Base-by-base conservation (phyloP, 2,329 filamentous ascomycete genomes). In the Cadophora gregata region DNA sequence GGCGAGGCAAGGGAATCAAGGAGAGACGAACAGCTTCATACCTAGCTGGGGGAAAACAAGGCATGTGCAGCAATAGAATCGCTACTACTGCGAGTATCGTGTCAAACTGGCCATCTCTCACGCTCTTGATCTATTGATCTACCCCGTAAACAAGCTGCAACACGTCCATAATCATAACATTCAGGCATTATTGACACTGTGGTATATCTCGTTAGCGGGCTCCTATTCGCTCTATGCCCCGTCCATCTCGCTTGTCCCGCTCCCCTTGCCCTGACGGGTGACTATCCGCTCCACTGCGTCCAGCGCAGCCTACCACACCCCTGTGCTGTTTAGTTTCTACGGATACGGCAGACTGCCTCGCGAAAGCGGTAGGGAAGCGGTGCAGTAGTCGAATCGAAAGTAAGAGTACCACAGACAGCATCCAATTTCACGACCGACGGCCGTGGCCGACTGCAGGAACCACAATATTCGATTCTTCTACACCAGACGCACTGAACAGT, bases 371-470 rank as follows among this genome's bases (percentile, higher is more conserved):
- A 36, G 19, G 19, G 38, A 42, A 42, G 38, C 38, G 38, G 38
- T 42, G 16, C 36, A 16, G 36, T 38, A 42, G n/a, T 47, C 19
- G 4, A 47, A 5, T 47, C 42, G n/a, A 47, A n/a, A n/a, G n/a
- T n/a, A n/a, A n/a, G n/a, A 21, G 42, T 47, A 55, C 47, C n/a
- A 50, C 42, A 29, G 36, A 50, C 42, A 29, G 36, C 56, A 56
- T 61, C 48, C 58, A 58, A 65, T 65, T 62, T 65, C 58, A 53
- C 58, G 24, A 56, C 63, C 31, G 42, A 31, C 63, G 63, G 63
- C 56, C 48, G 47, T 56, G 63, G 63, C 56, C 48, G 47, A 58
- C 36, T 55, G 63, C 63, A 65, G 63, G 55, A 65, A 65, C 63
- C 25, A 53, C 55, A 65, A 48, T 63, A 51, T 63, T 42, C 60